phyloP scores from a whole-genome alignment of 1,284 basidiomycete species.

The Chondrostereum purpureum region DNA sequence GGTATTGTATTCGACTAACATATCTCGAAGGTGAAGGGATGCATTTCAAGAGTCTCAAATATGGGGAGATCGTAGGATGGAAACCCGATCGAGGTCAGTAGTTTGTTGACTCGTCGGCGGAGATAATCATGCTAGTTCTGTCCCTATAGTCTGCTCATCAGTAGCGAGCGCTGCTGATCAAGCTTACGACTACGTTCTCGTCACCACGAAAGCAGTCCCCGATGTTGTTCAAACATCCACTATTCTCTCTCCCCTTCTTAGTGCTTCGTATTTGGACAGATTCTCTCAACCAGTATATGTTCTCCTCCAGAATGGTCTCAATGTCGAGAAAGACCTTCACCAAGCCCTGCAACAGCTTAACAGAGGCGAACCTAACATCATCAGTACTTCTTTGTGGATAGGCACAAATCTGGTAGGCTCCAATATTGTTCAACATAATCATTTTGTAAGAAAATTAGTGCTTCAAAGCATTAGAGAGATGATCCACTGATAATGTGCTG shows the following conservation, averaged over 20 bases:
- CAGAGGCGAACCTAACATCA: conserved; percentile 9
- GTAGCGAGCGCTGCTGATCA: conserved; percentile 13
- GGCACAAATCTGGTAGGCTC: conserved; percentile 12
- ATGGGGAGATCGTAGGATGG: conserved; percentile 13
- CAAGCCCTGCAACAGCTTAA: conserved; percentile 6
- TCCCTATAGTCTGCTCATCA: conserved; percentile 11
- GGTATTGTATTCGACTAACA: neutral
- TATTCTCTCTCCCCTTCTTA: conserved; percentile 11
- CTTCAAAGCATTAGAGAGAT: no score
- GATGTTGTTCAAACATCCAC: conserved; percentile 11
- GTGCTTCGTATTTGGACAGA: conserved; percentile 9
- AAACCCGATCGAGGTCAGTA: conserved; percentile 13
- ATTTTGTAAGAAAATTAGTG: conserved; percentile 11
- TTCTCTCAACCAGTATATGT: conserved; percentile 12
- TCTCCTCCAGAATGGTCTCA: conserved; percentile 13
- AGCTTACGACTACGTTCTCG: conserved; percentile 12
- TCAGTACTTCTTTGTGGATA: conserved; percentile 13
- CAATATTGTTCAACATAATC: conserved; percentile 12
- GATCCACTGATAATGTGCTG: no score
- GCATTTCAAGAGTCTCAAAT: conserved; percentile 13
- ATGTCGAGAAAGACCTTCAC: conserved; percentile 13
- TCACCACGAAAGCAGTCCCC: conserved; percentile 13
- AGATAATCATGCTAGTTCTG: neutral
- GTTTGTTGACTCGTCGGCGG: neutral
- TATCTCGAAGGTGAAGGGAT: conserved; percentile 12